These are phyloP conservation scores for Scedosporium boydii DNA, from an alignment of 2,329 filamentous ascomycete species.

Conservation along the genomic window DNA sequence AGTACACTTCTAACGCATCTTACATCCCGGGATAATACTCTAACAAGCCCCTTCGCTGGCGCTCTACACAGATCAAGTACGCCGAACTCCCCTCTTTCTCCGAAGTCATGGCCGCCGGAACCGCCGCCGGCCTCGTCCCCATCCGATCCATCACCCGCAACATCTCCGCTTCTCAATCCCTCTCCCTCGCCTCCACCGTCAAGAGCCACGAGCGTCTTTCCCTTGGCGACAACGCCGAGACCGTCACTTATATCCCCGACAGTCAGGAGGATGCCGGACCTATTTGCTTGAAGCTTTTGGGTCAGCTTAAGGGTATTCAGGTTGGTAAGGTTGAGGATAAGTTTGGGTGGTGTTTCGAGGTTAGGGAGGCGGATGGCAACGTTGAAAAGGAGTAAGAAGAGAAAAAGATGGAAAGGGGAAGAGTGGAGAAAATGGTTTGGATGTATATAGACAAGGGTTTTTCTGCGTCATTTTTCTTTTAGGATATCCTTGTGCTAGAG, in stretches of 20 bases:
- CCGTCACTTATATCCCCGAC: slow-evolving; percentile 44
- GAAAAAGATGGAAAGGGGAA: background rate
- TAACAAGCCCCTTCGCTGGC: background rate
- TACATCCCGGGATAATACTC: too few relatives aligned
- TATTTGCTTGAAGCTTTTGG: slow-evolving; percentile 61
- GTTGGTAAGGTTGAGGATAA: slow-evolving; percentile 66
- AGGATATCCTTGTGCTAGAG: background rate
- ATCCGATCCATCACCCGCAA: slow-evolving; percentile 81
- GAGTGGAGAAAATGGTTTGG: background rate
- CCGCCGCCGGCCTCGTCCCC: slow-evolving; percentile 82
- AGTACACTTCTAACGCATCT: slow-evolving; percentile 16
- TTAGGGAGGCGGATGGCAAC: slow-evolving; percentile 36
- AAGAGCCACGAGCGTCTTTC: slow-evolving; percentile 28
- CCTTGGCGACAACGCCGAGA: slow-evolving; percentile 30
- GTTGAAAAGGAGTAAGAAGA: slow-evolving; percentile 16
- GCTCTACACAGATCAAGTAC: slow-evolving; percentile 47
- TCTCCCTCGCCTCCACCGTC: slow-evolving; percentile 26
- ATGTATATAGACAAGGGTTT: background rate
- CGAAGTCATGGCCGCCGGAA: slow-evolving; percentile 87
- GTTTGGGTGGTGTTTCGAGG: slow-evolving; percentile 59
- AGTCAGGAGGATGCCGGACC: slow-evolving; percentile 61
- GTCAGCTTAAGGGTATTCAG: slow-evolving; percentile 77
- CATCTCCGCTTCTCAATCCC: slow-evolving; percentile 24
- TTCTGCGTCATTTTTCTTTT: background rate
- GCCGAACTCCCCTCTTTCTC: slow-evolving; percentile 41